phyloP scores from a whole-genome alignment of 495 filamentous ascomycete species.

The Xylaria curta region DNA sequence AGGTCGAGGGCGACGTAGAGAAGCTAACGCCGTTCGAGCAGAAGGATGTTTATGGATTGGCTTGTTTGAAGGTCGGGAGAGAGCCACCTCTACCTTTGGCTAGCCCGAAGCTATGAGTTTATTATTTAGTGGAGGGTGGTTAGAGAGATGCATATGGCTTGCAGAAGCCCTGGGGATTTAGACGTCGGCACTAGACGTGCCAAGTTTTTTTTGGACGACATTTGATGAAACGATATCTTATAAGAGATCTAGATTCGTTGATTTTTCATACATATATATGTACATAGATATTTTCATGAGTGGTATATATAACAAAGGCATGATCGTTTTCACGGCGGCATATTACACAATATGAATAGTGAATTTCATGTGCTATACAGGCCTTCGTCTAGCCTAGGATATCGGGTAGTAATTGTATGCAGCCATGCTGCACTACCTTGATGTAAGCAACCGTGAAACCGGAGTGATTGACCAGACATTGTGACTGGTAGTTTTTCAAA shows the following conservation, averaged over 20 bases:
- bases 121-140: background rate
- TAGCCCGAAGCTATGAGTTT: constrained; percentile 55
- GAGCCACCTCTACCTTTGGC: constrained; percentile 45
- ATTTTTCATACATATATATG: background rate
- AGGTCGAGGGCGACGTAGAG: constrained; percentile 58
- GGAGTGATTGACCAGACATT: too few relatives aligned
- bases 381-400: background rate
- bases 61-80: constrained; percentile 53
- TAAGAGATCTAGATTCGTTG: background rate
- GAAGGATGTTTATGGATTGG: constrained; percentile 61
- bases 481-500: too few relatives aligned
- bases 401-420: background rate
- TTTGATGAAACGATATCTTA: background rate
- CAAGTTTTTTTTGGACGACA: background rate
- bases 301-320: background rate
- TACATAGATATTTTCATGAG: constrained; percentile 1
- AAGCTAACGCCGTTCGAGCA: constrained; percentile 56
- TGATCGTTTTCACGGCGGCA: background rate
- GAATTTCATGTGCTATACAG: background rate
- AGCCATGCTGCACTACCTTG: background rate
- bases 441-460: background rate
- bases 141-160: background rate
- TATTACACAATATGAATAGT: background rate
- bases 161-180: background rate
- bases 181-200: background rate